These are phyloP conservation scores for Aegilops longissima DNA, from an alignment of 176 grass and related monocot genomes.

Conservation along the genomic window DNA sequence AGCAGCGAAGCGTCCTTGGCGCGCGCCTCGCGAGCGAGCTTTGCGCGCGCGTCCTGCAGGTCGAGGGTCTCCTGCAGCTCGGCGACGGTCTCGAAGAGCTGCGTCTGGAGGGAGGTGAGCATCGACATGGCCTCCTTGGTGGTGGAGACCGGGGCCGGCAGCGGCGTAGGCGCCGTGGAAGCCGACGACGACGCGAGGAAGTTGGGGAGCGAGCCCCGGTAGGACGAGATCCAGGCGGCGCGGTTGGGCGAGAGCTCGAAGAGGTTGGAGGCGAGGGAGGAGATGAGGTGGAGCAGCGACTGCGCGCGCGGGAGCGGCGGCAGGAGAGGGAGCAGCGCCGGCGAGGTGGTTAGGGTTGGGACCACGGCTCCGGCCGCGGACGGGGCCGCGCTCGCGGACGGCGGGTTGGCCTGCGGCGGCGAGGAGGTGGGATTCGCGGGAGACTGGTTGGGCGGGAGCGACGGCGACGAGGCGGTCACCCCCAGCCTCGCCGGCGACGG, in stretches of 20 bases:
- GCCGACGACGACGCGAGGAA: slow-evolving; percentile 56
- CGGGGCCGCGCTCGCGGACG: slow-evolving; percentile 13
- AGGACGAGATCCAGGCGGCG: slow-evolving; percentile 73
- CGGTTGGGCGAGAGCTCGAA: slow-evolving; percentile 85
- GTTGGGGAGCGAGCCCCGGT: slow-evolving; percentile 66
- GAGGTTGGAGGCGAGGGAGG: slow-evolving; percentile 72
- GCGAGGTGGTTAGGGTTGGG: slow-evolving; percentile 71
- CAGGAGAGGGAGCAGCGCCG: slow-evolving; percentile 76
- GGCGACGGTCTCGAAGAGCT: slow-evolving; percentile 83
- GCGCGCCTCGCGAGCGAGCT: slow-evolving; percentile 57
- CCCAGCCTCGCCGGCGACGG: slow-evolving; percentile 81
- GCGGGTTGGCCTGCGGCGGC: slow-evolving; percentile 38
- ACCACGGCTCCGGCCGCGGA: slow-evolving; percentile 1
- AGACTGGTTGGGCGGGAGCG: slow-evolving; percentile 34
- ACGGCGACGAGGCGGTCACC: slow-evolving; percentile 58
- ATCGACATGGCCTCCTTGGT: slow-evolving; percentile 69
- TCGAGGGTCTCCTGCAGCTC: slow-evolving; percentile 91
- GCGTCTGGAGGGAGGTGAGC: slow-evolving; percentile 79
- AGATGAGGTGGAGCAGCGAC: slow-evolving; percentile 75
- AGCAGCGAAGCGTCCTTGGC: slow-evolving; percentile 68
- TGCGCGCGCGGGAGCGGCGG: slow-evolving; percentile 88
- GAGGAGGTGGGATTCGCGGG: slow-evolving; percentile 38
- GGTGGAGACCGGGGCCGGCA: slow-evolving; percentile 38
- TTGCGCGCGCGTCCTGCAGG: slow-evolving; percentile 64
- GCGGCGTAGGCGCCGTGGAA: slow-evolving; percentile 25